These are phyloP conservation scores for Fraxinus anomala DNA, from an alignment of 257 asterid genomes.

Conservation along the genomic window DNA sequence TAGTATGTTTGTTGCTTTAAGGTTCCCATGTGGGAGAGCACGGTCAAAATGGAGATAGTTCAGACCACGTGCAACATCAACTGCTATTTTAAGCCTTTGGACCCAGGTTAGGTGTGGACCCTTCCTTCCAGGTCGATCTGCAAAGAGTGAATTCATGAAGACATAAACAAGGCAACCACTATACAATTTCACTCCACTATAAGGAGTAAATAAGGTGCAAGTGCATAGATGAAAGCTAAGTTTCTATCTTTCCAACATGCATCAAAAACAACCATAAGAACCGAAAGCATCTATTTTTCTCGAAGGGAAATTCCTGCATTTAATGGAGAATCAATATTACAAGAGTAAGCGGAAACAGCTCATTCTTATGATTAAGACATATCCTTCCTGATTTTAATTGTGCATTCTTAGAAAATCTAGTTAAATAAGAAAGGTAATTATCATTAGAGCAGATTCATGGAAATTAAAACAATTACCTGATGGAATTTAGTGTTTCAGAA, in stretches of 20 bases:
- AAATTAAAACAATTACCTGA: neutral
- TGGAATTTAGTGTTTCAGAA: neutral
- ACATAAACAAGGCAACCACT: neutral
- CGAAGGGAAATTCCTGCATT: neutral
- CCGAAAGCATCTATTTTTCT: neutral
- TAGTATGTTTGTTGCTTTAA: constrained; percentile 76
- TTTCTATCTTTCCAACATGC: neutral
- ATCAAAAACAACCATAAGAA: neutral
- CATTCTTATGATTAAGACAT: neutral
- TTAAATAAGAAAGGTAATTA: neutral
- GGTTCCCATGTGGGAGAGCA: constrained; percentile 92
- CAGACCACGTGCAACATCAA: constrained; percentile 95
- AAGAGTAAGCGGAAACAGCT: neutral
- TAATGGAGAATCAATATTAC: neutral
- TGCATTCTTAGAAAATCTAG: neutral
- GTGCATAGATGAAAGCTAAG: neutral
- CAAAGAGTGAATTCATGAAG: constrained; percentile 4
- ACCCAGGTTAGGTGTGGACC: constrained; percentile 83
- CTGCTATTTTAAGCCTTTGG: constrained; percentile 87
- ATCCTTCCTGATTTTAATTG: neutral
- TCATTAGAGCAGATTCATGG: neutral
- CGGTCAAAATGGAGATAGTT: constrained; percentile 99
- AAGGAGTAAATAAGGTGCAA: neutral
- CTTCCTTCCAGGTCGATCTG: constrained; percentile 95
- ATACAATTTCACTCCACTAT: neutral